These are phyloP conservation scores for Dictyostelium brefeldianum DNA, from an alignment of 78 protist species.

Conservation along the genomic window DNA sequence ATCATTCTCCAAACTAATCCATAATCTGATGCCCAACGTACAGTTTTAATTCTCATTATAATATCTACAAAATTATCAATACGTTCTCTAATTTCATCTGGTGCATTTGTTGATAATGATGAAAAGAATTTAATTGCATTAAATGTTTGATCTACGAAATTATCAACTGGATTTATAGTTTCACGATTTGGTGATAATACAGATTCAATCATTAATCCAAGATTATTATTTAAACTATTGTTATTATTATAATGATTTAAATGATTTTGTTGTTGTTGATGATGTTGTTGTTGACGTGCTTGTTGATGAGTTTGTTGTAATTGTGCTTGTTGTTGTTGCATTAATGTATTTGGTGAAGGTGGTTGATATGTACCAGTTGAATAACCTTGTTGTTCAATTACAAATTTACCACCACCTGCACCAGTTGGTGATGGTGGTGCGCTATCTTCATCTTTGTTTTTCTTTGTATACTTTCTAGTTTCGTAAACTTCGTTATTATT, in stretches of 20 bases:
- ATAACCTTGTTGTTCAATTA: slow-evolving; percentile 10
- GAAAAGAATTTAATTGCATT: slow-evolving; percentile 37
- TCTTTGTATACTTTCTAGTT: slow-evolving; percentile 34
- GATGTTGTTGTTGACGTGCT: background rate
- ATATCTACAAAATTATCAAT: background rate
- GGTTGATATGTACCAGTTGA: background rate
- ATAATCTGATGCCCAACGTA: slow-evolving; percentile 66
- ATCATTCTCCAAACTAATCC: slow-evolving; percentile 70
- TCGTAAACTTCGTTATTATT: background rate
- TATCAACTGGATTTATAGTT: slow-evolving; percentile 30
- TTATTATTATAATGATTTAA: background rate
- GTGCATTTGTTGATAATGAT: background rate
- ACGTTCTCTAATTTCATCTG: slow-evolving; percentile 11
- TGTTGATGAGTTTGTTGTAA: slow-evolving; percentile 38
- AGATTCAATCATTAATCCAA: background rate
- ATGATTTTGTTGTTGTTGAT: background rate
- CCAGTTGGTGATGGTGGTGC: slow-evolving; percentile 20
- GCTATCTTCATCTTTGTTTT: background rate
- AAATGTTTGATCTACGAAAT: slow-evolving; percentile 41
- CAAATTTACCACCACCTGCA: background rate
- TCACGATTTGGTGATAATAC: slow-evolving; percentile 54
- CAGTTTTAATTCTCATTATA: slow-evolving; percentile 30
- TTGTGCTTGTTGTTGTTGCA: slow-evolving; percentile 17
- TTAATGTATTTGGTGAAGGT: slow-evolving; percentile 14
- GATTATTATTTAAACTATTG: background rate